These are phyloP conservation scores for Irpex lacteus DNA, from an alignment of 1,284 basidiomycete genomes.

Conservation along the genomic window DNA sequence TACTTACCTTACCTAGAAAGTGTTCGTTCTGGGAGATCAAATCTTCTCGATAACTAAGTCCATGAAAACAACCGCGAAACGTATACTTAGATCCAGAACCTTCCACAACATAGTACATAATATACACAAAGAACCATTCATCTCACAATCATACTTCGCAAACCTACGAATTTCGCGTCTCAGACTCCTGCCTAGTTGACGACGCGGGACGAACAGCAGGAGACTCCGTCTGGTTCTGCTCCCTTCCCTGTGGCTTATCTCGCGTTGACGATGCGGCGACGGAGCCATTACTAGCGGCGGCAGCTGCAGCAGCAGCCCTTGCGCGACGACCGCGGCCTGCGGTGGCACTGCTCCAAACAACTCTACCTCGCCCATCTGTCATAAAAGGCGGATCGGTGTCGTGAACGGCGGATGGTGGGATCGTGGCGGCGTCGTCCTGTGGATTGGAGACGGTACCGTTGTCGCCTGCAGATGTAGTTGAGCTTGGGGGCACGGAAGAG, in stretches of 20 bases:
- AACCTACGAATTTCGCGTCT: neutral
- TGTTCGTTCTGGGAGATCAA: no score
- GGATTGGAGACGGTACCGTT: no score
- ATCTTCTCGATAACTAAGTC: no score
- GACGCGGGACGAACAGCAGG: neutral
- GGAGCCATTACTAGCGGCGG: neutral
- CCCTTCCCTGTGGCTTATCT: neutral
- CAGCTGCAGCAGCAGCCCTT: neutral
- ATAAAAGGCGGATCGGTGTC: slow-evolving; percentile 56
- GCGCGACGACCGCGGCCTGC: slow-evolving; percentile 12
- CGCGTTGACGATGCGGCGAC: neutral
- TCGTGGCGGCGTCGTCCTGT: no score
- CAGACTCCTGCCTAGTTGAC: neutral
- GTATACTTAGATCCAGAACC: neutral
- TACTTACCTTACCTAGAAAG: no score
- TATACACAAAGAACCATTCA: neutral
- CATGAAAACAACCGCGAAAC: no score
- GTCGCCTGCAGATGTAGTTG: no score
- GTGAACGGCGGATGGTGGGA: slow-evolving; percentile 18
- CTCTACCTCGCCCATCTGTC: slow-evolving; percentile 48
- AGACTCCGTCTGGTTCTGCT: neutral
- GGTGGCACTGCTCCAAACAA: slow-evolving; percentile 50
- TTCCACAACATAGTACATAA: neutral
- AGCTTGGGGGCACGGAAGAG: no score
- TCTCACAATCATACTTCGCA: neutral